Conservation (phyloP, 2,329 filamentous ascomycete genomes). For the Beauveria asiatica region DNA sequence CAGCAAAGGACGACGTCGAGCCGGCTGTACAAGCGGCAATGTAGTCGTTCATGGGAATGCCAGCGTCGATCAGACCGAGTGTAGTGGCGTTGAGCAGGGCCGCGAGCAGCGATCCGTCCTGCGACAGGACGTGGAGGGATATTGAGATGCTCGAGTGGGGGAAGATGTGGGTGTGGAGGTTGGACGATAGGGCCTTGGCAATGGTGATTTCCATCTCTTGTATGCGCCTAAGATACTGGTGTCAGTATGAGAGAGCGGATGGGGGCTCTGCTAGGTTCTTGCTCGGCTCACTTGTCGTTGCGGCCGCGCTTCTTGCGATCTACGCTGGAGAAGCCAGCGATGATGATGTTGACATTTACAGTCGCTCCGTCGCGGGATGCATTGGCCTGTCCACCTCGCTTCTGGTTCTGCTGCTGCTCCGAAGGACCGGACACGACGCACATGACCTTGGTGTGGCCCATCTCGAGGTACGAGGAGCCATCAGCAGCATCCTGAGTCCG, state of each 20-base stretch:
- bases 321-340: constrained; percentile 81
- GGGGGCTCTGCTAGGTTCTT: too few species aligned
- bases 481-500: constrained; percentile 88
- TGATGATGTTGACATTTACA: constrained; percentile 71
- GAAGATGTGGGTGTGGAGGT: constrained; percentile 79
- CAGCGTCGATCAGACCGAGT: constrained; percentile 86
- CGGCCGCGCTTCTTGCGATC: constrained; percentile 71
- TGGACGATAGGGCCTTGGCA: constrained; percentile 64
- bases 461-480: constrained; percentile 87
- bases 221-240: constrained; percentile 50
- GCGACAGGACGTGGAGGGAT: constrained; percentile 75
- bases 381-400: constrained; percentile 30
- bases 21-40: constrained; percentile 83
- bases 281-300: constrained; percentile 61
- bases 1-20: constrained; percentile 58
- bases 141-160: constrained; percentile 79
- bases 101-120: constrained; percentile 84
- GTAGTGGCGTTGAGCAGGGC: constrained; percentile 87
- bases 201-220: constrained; percentile 76
- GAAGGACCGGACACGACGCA: constrained; percentile 82
- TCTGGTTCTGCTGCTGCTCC: constrained; percentile 42
- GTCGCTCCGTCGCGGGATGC: constrained; percentile 40
- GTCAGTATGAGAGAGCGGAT: background rate
- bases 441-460: constrained; percentile 96
- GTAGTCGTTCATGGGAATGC: constrained; percentile 91